phyloP scores from a whole-genome alignment of 2,329 filamentous ascomycete genomes.

The Pseudogymnoascus sp. region DNA sequence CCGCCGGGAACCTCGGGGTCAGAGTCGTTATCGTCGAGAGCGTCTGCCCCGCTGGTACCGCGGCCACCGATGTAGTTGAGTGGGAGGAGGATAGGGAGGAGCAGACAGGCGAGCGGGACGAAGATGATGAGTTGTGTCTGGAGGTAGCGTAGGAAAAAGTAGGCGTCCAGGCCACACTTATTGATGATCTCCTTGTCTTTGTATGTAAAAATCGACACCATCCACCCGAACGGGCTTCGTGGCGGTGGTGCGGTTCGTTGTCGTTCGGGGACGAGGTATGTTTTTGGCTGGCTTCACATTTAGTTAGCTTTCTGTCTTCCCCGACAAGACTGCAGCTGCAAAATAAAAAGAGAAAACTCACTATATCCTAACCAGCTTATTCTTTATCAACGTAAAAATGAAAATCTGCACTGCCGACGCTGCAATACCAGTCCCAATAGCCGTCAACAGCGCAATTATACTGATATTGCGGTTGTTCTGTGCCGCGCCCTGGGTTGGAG shows the following conservation, averaged over 20 bases:
- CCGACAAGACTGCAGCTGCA: conserved; percentile 11
- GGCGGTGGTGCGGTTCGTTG: conserved; percentile 74
- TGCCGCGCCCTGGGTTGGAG: conserved; percentile 16
- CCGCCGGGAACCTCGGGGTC: conserved; percentile 42
- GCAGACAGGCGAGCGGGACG: conserved; percentile 65
- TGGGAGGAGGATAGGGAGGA: conserved; percentile 78
- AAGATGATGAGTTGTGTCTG: conserved; percentile 86
- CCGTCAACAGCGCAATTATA: conserved; percentile 27
- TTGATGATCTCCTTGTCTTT: conserved; percentile 77
- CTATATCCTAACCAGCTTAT: conserved; percentile 77
- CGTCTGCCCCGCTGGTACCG: conserved; percentile 31
- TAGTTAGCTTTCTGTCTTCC: conserved; percentile 16
- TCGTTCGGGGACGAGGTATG: conserved; percentile 75
- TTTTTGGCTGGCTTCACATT: conserved; percentile 60
- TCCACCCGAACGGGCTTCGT: conserved; percentile 37
- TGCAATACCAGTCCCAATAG: conserved; percentile 25
- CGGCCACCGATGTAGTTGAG: conserved; percentile 69
- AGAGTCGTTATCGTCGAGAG: conserved; percentile 18
- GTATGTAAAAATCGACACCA: conserved; percentile 56
- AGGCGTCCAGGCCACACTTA: conserved; percentile 91
- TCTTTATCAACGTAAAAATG: conserved; percentile 67
- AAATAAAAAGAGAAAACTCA: conserved; percentile 36
- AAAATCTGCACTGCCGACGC: conserved; percentile 43
- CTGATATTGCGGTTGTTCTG: conserved; percentile 25
- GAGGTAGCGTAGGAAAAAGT: conserved; percentile 91